Conservation (phyloP, 805 yeast species). For the Pichia paraexigua region DNA sequence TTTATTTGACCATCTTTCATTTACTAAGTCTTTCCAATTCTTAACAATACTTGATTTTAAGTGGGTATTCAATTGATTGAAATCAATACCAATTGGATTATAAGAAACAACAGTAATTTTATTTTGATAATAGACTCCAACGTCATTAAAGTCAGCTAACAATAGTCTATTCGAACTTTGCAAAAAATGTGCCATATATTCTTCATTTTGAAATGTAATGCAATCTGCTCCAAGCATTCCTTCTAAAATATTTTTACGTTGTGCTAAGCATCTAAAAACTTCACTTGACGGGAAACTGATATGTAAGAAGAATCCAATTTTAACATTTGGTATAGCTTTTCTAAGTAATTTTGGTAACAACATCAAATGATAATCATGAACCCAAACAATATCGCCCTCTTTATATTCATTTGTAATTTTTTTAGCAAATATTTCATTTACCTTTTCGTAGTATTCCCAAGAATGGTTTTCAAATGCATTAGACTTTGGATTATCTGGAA, state of each 20-base stretch:
- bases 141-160: slow-evolving; percentile 69
- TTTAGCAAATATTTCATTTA: slow-evolving; percentile 78
- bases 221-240: slow-evolving; percentile 89
- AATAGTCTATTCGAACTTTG: slow-evolving; percentile 83
- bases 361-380: slow-evolving; percentile 89
- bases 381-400: slow-evolving; percentile 77
- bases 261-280: slow-evolving; percentile 90
- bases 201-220: slow-evolving; percentile 84
- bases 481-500: slow-evolving; percentile 90
- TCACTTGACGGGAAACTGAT: slow-evolving; percentile 94
- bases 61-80: slow-evolving; percentile 41
- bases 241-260: slow-evolving; percentile 61
- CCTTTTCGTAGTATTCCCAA: slow-evolving; percentile 71
- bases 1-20: slow-evolving; percentile 70
- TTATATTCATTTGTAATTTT: slow-evolving; percentile 59
- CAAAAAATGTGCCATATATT: slow-evolving; percentile 86
- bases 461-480: slow-evolving; percentile 95
- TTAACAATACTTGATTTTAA: slow-evolving; percentile 40
- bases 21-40: slow-evolving; percentile 62
- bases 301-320: slow-evolving; percentile 87
- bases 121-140: slow-evolving; percentile 54
- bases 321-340: slow-evolving; percentile 65
- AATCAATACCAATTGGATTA: slow-evolving; percentile 77
- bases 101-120: slow-evolving; percentile 47
- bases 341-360: slow-evolving; percentile 82